A percentile compares a stretch with the other conserved stretches of the same genome.
Conservation (phyloP, 2,329 filamentous ascomycete genomes). For the Ceratocystis lukuohia region DNA sequence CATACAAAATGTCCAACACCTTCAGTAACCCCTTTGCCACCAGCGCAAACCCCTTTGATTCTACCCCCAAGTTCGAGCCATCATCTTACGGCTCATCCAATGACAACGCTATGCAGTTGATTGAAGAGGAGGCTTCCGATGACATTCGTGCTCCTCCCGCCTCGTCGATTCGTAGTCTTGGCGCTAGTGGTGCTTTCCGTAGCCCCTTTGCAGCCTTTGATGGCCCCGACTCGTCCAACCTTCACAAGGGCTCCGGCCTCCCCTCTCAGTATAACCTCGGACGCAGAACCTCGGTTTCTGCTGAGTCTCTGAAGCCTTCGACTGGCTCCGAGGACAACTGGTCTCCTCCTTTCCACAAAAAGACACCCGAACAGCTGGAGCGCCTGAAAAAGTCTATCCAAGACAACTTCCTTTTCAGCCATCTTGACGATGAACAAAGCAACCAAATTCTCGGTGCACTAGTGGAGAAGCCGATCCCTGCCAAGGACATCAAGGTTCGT, state of each 20-base stretch:
- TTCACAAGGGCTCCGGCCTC: constrained; percentile 51
- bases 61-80: constrained; percentile 30
- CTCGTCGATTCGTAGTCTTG: constrained; percentile 25
- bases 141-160: constrained; percentile 66
- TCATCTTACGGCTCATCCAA: constrained; percentile 26
- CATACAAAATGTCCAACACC: constrained; percentile 39
- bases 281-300: constrained; percentile 88
- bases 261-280: constrained; percentile 89
- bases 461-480: constrained; percentile 88
- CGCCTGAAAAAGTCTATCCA: constrained; percentile 71
- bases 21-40: constrained; percentile 62
- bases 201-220: constrained; percentile 42
- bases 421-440: constrained; percentile 87
- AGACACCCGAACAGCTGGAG: constrained; percentile 65
- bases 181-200: constrained; percentile 23
- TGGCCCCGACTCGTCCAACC: constrained; percentile 33
- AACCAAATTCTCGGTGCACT: constrained; percentile 77
- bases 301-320: constrained; percentile 85
- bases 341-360: constrained; percentile 73
- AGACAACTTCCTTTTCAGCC: constrained; percentile 85
- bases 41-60: constrained; percentile 61
- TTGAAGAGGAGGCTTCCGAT: constrained; percentile 74
- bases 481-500: constrained; percentile 62
- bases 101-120: constrained; percentile 34
- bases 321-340: constrained; percentile 76